phyloP scores from a whole-genome alignment of 192 early-diverging fungal genomes.

The Coemansia sp. region DNA sequence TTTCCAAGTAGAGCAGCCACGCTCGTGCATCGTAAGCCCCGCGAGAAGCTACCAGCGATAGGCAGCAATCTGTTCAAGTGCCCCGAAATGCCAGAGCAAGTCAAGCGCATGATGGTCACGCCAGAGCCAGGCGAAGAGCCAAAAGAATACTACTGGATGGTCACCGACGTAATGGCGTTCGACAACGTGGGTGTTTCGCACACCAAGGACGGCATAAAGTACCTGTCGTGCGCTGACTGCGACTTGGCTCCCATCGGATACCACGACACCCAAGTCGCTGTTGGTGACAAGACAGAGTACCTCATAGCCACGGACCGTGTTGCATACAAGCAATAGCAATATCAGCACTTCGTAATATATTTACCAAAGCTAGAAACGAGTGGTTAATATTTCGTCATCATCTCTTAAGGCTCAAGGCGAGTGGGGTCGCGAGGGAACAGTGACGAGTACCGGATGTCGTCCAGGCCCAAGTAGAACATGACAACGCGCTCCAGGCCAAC shows the following conservation, averaged over 20 bases:
- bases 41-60: neutral
- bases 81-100: constrained; percentile 4
- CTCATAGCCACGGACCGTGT: constrained; percentile 61
- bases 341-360: neutral
- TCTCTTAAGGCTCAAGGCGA: constrained; percentile 75
- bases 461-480: constrained; percentile 93
- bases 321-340: constrained; percentile 43
- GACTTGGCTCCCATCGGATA: constrained; percentile 72
- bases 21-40: constrained; percentile 13
- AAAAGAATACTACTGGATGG: constrained; percentile 55
- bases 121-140: neutral
- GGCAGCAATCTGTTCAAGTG: neutral
- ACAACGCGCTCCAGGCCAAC: constrained; percentile 96
- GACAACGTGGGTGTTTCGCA: constrained; percentile 77
- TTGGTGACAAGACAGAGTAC: constrained; percentile 53
- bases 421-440: constrained; percentile 98
- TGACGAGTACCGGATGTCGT: constrained; percentile 88
- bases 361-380: no score
- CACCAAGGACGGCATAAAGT: constrained; percentile 57
- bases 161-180: constrained; percentile 69
- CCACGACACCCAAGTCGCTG: constrained; percentile 49
- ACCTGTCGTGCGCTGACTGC: constrained; percentile 74
- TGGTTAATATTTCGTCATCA: neutral
- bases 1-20: constrained; percentile 11
- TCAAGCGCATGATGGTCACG: neutral